Base-by-base conservation (phyloP, 768 basidiomycete species). In the Tricholoma flavovirens region DNA sequence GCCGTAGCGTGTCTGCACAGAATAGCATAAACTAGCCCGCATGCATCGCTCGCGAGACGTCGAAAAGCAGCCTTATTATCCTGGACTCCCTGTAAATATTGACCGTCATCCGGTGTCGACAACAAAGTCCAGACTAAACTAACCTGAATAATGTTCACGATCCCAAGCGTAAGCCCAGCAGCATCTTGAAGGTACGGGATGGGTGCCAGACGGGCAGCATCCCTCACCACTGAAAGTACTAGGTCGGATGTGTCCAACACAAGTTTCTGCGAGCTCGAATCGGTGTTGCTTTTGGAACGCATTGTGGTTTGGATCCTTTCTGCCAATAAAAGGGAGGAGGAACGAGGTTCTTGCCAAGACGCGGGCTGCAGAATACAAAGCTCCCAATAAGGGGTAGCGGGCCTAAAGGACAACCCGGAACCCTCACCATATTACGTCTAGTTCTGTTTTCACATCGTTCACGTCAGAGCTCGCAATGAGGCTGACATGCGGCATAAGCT, bases 181-280 rank as follows among this genome's bases (percentile, higher is more conserved):
- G 67, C 65, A 26, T 67, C 59, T 17, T 61, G 46, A 24, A 68
- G 60, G 49, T 58, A 65, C 4, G 67, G 66, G 15, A 68, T 49
- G 29, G 64, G 60, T 1, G 66, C 46, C 5, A 60, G 55, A 43
- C 54, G 55, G 24, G 64, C 49, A 3, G 64, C 66, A 26, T 59
- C 42, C 10, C 60, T 53, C 29, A 68, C 36, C 9, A 64, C 62
- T 11, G 64, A 55, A 15, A 68, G 49, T 4, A 68, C 63, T 15
- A 62, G 49, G 24, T 56, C 33, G 21, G 64, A 59, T 6, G 64
- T 57, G 51, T 64, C 66, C 2, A 63, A 46, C 9, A 29, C 15
- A 6, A 29, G 46, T 3, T 26, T 29, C 24, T 48, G 26, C 3
- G 26, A 1, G 24, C n/a, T 29, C n/a, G 46, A 29, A 15, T 29